These are phyloP conservation scores for Paracoccidioides lutzii DNA, from an alignment of 2,329 filamentous ascomycete genomes.

Conservation along the genomic window DNA sequence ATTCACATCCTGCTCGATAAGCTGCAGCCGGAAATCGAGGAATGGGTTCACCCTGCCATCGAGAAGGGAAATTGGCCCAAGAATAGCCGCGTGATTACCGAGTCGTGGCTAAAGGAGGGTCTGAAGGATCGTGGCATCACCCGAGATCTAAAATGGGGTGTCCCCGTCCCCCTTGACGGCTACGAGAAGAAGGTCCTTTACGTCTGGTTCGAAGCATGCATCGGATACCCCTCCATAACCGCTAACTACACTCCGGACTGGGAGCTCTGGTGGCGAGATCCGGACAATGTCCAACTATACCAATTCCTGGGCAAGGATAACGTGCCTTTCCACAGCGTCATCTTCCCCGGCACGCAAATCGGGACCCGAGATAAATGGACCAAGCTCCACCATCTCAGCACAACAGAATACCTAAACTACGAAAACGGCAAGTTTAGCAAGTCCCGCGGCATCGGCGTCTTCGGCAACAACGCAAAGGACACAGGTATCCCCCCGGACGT, in stretches of 20 bases:
- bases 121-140: slow-evolving; percentile 70
- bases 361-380: slow-evolving; percentile 73
- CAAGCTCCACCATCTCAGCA: slow-evolving; percentile 66
- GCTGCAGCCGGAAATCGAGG: slow-evolving; percentile 61
- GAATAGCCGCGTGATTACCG: slow-evolving; percentile 33
- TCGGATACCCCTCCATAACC: slow-evolving; percentile 78
- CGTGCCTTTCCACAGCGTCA: slow-evolving; percentile 65
- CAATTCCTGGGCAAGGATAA: slow-evolving; percentile 87
- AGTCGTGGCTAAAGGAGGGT: slow-evolving; percentile 50
- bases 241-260: slow-evolving; percentile 69
- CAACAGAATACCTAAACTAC: slow-evolving; percentile 71
- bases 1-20: slow-evolving; percentile 79
- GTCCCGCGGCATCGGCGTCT: slow-evolving; percentile 68
- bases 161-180: slow-evolving; percentile 38
- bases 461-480: slow-evolving; percentile 68
- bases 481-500: slow-evolving; percentile 66
- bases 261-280: slow-evolving; percentile 81
- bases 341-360: slow-evolving; percentile 72
- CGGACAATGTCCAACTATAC: slow-evolving; percentile 66
- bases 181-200: slow-evolving; percentile 66
- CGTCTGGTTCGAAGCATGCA: slow-evolving; percentile 72
- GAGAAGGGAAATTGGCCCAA: slow-evolving; percentile 48
- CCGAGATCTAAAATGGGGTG: slow-evolving; percentile 74
- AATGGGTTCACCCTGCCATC: slow-evolving; percentile 64
- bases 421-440: slow-evolving; percentile 77